A percentile compares a stretch with the other conserved stretches of the same genome.
phyloP scores from a whole-genome alignment of 2,329 filamentous ascomycete genomes.

The Anthostomella pinea region DNA sequence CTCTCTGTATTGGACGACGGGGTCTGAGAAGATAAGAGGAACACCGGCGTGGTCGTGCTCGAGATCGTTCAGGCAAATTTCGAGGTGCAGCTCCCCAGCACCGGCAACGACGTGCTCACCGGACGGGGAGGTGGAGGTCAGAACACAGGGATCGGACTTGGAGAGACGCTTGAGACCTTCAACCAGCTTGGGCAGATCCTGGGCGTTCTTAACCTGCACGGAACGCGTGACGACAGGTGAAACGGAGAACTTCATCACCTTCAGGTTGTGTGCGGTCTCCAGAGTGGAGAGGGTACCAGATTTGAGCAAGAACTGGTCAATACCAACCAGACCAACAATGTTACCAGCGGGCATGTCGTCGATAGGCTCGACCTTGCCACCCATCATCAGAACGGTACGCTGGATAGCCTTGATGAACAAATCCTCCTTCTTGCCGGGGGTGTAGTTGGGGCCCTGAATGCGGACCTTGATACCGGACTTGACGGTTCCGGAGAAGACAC shows the following conservation, averaged over 20 bases:
- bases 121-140: slow-evolving; percentile 84
- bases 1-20: slow-evolving; percentile 98
- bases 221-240: slow-evolving; percentile 98
- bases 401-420: slow-evolving; percentile 99
- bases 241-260: slow-evolving; percentile 99
- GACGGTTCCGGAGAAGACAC: slow-evolving; percentile 99
- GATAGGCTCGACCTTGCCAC: slow-evolving; percentile 97
- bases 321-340: slow-evolving; percentile 98
- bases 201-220: slow-evolving; percentile 99
- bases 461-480: slow-evolving; percentile 98
- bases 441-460: slow-evolving; percentile 99
- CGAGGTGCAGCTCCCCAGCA: slow-evolving; percentile 98
- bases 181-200: slow-evolving; percentile 98
- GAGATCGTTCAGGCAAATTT: slow-evolving; percentile 99
- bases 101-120: slow-evolving; percentile 99
- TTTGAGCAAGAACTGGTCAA: slow-evolving; percentile 99
- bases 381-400: slow-evolving; percentile 99
- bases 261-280: slow-evolving; percentile 98
- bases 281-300: slow-evolving; percentile 98
- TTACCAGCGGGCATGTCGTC: slow-evolving; percentile 99
- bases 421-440: slow-evolving; percentile 97
- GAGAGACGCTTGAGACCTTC: slow-evolving; percentile 99
- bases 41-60: slow-evolving; percentile 99
- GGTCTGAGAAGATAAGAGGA: slow-evolving; percentile 95
- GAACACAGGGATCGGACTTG: slow-evolving; percentile 98